Evolutionary conservation across 176 grass and related monocot species (phyloP).

Genomic region (Phoenix dactylifera): DNA sequence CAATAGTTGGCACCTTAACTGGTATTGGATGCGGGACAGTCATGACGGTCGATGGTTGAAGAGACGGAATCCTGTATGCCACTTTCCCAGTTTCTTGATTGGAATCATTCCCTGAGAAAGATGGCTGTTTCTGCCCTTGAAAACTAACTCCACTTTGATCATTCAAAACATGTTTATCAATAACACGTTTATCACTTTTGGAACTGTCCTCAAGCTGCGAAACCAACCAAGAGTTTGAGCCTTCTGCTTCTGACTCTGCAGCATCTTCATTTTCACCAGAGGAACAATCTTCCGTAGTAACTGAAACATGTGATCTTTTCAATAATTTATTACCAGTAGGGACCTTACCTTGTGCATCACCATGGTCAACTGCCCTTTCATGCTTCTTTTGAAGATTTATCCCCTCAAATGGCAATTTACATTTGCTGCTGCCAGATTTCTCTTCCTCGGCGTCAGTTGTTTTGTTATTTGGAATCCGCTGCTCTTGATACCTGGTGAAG

Average conservation of each 20-base stretch:
- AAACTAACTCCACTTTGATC: slow-evolving; percentile 43
- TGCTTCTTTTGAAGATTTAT: slow-evolving; percentile 55
- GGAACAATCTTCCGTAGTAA: slow-evolving; percentile 75
- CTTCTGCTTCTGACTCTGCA: slow-evolving; percentile 82
- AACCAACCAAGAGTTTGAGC: slow-evolving; percentile 80
- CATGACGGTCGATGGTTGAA: slow-evolving; percentile 37
- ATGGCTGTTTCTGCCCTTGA: slow-evolving; percentile 52
- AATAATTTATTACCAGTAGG: slow-evolving; percentile 29
- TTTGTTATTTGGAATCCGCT: slow-evolving; percentile 26
- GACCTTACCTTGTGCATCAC: slow-evolving; percentile 52
- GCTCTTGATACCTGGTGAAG: slow-evolving; percentile 36
- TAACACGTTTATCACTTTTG: slow-evolving; percentile 43
- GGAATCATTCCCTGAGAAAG: slow-evolving; percentile 43
- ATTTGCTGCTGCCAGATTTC: slow-evolving; percentile 34
- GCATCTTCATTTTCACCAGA: slow-evolving; percentile 97
- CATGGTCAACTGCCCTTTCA: slow-evolving; percentile 27
- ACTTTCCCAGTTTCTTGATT: slow-evolving; percentile 33
- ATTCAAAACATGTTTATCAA: slow-evolving; percentile 24
- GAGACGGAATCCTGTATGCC: slow-evolving; percentile 28
- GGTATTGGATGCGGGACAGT: slow-evolving; percentile 34
- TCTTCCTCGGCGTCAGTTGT: slow-evolving; percentile 43
- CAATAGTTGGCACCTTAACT: slow-evolving; percentile 32
- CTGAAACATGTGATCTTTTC: slow-evolving; percentile 59
- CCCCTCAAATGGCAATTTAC: slow-evolving; percentile 44
- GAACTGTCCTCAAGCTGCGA: slow-evolving; percentile 49